phyloP scores from a whole-genome alignment of 805 yeast genomes.

The Monosporozyma siamensis region DNA sequence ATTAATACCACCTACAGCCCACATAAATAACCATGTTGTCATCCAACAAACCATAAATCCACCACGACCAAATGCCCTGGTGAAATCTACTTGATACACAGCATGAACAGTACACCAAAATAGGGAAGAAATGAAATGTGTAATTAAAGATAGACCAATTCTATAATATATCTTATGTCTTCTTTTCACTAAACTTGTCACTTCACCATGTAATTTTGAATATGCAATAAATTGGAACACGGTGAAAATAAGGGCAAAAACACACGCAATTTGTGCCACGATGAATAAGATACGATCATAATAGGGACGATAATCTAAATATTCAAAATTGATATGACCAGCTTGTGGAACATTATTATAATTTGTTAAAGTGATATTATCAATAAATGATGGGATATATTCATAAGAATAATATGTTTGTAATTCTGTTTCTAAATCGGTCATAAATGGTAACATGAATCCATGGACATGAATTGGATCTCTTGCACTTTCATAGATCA shows the following conservation, averaged over 20 bases:
- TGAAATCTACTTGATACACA: constrained; percentile 58
- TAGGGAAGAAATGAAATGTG: constrained; percentile 50
- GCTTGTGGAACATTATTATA: constrained; percentile 7
- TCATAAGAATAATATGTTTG: constrained; percentile 3
- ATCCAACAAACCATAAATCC: constrained; percentile 75
- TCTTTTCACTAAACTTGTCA: constrained; percentile 39
- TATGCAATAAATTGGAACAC: constrained; percentile 62
- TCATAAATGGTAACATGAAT: constrained; percentile 37
- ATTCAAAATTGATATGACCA: constrained; percentile 30
- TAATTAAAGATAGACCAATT: constrained; percentile 36
- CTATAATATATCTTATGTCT: constrained; percentile 45
- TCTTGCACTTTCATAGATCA: constrained; percentile 53
- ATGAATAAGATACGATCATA: constrained; percentile 45
- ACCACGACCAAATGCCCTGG: constrained; percentile 48
- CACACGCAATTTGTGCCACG: constrained; percentile 67
- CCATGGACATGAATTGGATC: constrained; percentile 43
- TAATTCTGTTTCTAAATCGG: constrained; percentile 25
- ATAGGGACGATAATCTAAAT: constrained; percentile 42
- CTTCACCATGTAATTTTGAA: constrained; percentile 40
- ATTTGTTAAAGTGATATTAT: constrained; percentile 5
- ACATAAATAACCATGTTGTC: constrained; percentile 56
- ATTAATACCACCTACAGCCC: constrained; percentile 68
- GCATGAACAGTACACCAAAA: constrained; percentile 52
- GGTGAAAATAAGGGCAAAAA: constrained; percentile 59
- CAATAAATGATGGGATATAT: constrained; percentile 16